phyloP scores from a whole-genome alignment of 148 eudicot species.

The Dysphania ambrosioides region DNA sequence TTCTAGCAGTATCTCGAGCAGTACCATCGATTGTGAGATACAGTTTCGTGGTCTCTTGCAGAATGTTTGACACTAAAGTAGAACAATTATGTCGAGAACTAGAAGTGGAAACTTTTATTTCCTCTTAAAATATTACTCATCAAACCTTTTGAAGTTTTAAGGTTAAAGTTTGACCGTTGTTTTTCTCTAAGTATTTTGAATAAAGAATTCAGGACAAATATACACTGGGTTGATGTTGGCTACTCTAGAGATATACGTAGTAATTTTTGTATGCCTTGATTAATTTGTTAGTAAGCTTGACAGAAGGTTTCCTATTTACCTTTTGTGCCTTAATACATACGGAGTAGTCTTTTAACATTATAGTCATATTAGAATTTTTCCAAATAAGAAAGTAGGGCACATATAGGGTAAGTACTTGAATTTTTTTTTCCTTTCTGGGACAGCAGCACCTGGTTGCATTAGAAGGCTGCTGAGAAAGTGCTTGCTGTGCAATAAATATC shows the following conservation, averaged over 20 bases:
- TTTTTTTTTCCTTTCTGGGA: too few species aligned
- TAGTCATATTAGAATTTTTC: background rate
- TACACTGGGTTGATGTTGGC: too few species aligned
- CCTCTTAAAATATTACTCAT: too few species aligned
- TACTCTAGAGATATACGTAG: too few species aligned
- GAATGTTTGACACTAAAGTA: background rate
- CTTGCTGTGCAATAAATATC: background rate
- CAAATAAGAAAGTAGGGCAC: background rate
- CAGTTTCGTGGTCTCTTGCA: background rate
- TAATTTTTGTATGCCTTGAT: background rate
- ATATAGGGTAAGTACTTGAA: conserved; percentile 16
- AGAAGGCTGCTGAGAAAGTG: conserved; percentile 15
- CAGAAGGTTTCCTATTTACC: background rate
- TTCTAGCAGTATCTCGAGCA: background rate
- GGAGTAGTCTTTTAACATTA: too few species aligned
- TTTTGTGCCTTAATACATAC: background rate
- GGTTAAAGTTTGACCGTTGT: background rate
- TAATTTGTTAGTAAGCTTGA: background rate
- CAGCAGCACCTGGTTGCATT: conserved; percentile 16
- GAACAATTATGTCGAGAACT: background rate
- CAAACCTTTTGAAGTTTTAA: too few species aligned
- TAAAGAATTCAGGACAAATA: too few species aligned
- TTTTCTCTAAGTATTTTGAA: background rate
- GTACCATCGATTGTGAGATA: background rate
- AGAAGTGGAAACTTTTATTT: background rate